Conservation (phyloP, 1,284 basidiomycete species). For the Tilletia setariae region DNA sequence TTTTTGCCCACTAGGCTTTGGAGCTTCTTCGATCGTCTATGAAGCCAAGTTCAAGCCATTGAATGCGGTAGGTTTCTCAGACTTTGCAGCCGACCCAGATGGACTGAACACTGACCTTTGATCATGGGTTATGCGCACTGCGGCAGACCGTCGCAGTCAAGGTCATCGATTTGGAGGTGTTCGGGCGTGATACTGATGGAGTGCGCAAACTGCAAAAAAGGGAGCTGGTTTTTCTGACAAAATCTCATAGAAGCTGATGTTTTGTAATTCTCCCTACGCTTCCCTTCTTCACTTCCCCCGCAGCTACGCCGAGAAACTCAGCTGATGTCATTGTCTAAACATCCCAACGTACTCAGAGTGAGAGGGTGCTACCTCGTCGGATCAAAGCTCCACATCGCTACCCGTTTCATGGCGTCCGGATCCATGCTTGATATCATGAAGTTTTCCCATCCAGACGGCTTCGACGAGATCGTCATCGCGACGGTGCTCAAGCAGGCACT, state of each 20-base stretch:
- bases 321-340: constrained; percentile 87
- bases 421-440: constrained; percentile 81
- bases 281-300: constrained; percentile 61
- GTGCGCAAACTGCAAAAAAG: constrained; percentile 15
- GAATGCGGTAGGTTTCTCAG: constrained; percentile 12
- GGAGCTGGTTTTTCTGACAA: neutral
- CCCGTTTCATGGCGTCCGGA: constrained; percentile 82
- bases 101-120: neutral
- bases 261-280: constrained; percentile 45
- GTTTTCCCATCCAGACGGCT: constrained; percentile 76
- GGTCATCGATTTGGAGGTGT: constrained; percentile 79
- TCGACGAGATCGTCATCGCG: constrained; percentile 78
- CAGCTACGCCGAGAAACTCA: constrained; percentile 75
- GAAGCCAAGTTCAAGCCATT: constrained; percentile 66
- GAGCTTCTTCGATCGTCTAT: constrained; percentile 81
- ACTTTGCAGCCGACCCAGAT: neutral
- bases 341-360: constrained; percentile 83
- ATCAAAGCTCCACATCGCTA: constrained; percentile 76
- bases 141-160: constrained; percentile 68
- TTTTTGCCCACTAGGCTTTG: constrained; percentile 62
- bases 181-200: constrained; percentile 44
- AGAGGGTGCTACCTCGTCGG: constrained; percentile 82
- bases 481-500: constrained; percentile 79
- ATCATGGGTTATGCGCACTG: constrained; percentile 9
- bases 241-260: neutral